These are phyloP conservation scores for Ophiocordyceps robertsii DNA, from an alignment of 2,329 filamentous ascomycete genomes.

Conservation along the genomic window DNA sequence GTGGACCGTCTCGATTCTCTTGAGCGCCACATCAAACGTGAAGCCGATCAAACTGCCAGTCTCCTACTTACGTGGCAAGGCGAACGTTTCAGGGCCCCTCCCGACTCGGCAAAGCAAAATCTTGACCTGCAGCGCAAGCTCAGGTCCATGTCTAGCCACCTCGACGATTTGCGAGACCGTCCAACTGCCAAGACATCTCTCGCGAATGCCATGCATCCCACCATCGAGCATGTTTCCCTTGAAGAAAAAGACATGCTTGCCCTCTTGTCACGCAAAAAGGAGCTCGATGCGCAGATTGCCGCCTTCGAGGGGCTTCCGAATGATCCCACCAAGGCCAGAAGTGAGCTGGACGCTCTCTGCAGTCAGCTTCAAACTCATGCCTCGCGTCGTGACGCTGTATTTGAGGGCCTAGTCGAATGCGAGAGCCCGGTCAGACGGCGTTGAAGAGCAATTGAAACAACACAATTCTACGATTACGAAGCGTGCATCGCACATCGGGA, in stretches of 20 bases:
- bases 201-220: slow-evolving; percentile 24
- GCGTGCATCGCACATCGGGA: too few species aligned
- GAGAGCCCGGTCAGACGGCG: slow-evolving; percentile 37
- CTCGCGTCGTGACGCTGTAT: slow-evolving; percentile 54
- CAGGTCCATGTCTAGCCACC: slow-evolving; percentile 50
- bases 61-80: slow-evolving; percentile 29
- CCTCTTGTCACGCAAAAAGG: slow-evolving; percentile 43
- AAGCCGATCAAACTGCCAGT: slow-evolving; percentile 25
- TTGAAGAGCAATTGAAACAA: slow-evolving; percentile 4
- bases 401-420: slow-evolving; percentile 57
- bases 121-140: slow-evolving; percentile 58
- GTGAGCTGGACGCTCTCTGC: slow-evolving; percentile 56
- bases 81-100: slow-evolving; percentile 37
- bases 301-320: slow-evolving; percentile 61
- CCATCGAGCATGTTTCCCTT: slow-evolving; percentile 42
- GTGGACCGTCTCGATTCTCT: slow-evolving; percentile 40
- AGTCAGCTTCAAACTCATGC: slow-evolving; percentile 48
- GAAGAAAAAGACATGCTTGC: slow-evolving; percentile 46
- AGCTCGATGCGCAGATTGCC: slow-evolving; percentile 47
- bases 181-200: background rate
- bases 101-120: slow-evolving; percentile 55
- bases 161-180: slow-evolving; percentile 47
- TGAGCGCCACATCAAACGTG: slow-evolving; percentile 38
- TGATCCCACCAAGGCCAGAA: slow-evolving; percentile 52
- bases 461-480: too few species aligned